phyloP scores from a whole-genome alignment of 2,329 filamentous ascomycete species.

The Fonsecaea nubica region DNA sequence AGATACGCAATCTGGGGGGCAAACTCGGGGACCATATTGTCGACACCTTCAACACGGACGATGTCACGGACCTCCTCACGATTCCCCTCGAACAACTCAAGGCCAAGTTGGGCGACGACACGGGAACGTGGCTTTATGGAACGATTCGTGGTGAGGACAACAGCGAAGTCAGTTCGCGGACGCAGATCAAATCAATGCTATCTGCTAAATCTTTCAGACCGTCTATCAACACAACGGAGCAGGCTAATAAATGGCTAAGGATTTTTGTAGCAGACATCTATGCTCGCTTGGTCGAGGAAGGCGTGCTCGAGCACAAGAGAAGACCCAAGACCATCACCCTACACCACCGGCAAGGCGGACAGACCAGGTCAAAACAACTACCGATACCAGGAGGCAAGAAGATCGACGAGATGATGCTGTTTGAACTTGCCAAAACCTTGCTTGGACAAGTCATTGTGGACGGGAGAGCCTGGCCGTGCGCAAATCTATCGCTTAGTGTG shows the following conservation, averaged over 20 bases:
- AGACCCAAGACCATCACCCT: constrained; percentile 85
- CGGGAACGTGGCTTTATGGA: constrained; percentile 82
- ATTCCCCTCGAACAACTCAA: constrained; percentile 78
- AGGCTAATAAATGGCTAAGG: constrained; percentile 81
- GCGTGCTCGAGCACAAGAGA: constrained; percentile 83
- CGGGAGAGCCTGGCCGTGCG: constrained; percentile 84
- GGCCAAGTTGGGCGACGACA: constrained; percentile 79
- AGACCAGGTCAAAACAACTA: constrained; percentile 75
- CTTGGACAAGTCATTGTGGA: constrained; percentile 79
- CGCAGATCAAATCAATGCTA: constrained; percentile 95
- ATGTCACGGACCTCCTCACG: constrained; percentile 74
- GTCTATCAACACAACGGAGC: constrained; percentile 76
- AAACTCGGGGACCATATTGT: constrained; percentile 89
- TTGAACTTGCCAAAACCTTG: constrained; percentile 76
- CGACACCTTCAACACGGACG: constrained; percentile 79
- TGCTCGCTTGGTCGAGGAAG: constrained; percentile 86
- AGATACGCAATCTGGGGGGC: constrained; percentile 92
- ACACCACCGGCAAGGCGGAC: constrained; percentile 76
- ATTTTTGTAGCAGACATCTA: constrained; percentile 95
- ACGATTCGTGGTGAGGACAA: constrained; percentile 84
- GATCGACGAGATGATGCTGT: constrained; percentile 74
- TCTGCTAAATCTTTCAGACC: constrained; percentile 95
- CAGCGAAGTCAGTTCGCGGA: constrained; percentile 87
- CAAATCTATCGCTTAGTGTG: constrained; percentile 86
- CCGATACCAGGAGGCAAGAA: constrained; percentile 78